These are phyloP conservation scores for Fremontodendron californicum DNA, from an alignment of 345 rosid species.

Conservation along the genomic window DNA sequence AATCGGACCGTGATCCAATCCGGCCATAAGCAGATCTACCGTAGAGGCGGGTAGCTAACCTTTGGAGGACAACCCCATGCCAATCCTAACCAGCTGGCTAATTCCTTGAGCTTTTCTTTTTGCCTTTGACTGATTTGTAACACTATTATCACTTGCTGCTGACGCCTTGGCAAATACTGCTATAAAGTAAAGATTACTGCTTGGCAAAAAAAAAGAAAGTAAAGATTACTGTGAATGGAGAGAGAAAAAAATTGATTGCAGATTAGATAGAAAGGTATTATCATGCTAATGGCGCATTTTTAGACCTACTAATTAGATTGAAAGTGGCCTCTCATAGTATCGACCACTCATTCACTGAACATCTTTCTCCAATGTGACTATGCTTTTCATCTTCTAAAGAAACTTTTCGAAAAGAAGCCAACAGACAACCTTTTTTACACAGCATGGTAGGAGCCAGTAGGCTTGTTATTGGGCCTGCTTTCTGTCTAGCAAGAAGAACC, in stretches of 20 bases:
- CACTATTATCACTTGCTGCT: not conserved
- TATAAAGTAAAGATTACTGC: not conserved
- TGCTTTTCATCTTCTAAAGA: slow-evolving; percentile 1
- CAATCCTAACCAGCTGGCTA: not conserved
- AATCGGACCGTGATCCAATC: too few relatives aligned
- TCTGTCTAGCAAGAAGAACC: not conserved
- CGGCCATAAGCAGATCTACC: too few relatives aligned
- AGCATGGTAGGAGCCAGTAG: not conserved
- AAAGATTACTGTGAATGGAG: not conserved
- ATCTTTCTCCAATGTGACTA: not conserved
- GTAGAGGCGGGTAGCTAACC: too few relatives aligned
- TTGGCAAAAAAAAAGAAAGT: too few relatives aligned
- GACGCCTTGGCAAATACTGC: not conserved
- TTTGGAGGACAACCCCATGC: not conserved
- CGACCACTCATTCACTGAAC: slow-evolving; percentile 12
- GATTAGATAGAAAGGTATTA: not conserved
- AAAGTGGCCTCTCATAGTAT: not conserved
- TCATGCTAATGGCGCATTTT: not conserved
- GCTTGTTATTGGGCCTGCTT: slow-evolving; percentile 6
- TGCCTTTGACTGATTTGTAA: not conserved
- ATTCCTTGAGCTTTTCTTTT: not conserved
- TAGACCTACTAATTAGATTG: not conserved
- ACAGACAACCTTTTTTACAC: not conserved
- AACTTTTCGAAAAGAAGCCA: slow-evolving; percentile 10
- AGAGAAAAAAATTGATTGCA: not conserved